Conservation (phyloP, 345 rosid species). For the Pugionium cornutum region DNA sequence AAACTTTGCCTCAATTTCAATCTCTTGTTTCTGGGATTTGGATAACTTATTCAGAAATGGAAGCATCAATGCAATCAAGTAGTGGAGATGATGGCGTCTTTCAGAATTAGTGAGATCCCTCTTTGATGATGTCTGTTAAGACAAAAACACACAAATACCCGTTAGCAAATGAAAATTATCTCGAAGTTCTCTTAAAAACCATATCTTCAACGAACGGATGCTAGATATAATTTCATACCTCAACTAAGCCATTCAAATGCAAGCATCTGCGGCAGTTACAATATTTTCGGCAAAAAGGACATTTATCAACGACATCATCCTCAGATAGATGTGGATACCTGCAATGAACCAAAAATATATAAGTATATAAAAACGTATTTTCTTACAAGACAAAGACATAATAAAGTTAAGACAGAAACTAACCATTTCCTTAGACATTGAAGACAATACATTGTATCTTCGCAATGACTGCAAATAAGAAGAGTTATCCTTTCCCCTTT, state of each 20-base stretch:
- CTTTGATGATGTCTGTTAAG: conserved; percentile 62
- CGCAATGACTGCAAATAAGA: conserved; percentile 57
- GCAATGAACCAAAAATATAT: conserved; percentile 12
- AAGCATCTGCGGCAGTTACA: conserved; percentile 87
- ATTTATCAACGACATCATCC: conserved; percentile 51
- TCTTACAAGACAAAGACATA: not conserved
- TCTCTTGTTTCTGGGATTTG: conserved; percentile 58
- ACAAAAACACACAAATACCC: conserved; percentile 17
- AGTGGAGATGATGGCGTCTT: conserved; percentile 54
- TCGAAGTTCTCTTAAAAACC: not conserved
- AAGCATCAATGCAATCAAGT: conserved; percentile 54
- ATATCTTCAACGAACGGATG: not conserved
- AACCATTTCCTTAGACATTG: conserved; percentile 72
- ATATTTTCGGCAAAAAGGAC: conserved; percentile 73
- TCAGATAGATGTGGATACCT: conserved; percentile 77
- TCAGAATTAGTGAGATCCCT: conserved; percentile 45
- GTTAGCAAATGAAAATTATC: not conserved
- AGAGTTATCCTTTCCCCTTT: conserved; percentile 50
- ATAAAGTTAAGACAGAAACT: conserved; percentile 8
- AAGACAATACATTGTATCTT: conserved; percentile 49
- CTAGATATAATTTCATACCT: conserved; percentile 45
- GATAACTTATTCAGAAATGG: conserved; percentile 61
- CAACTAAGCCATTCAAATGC: conserved; percentile 57
- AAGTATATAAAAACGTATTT: not conserved
- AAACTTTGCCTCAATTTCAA: conserved; percentile 56